A percentile compares a stretch with the other conserved stretches of the same genome.
Evolutionary conservation across 1,139 yeast genomes (phyloP).

Genomic region (Ogataea hybrid): DNA sequence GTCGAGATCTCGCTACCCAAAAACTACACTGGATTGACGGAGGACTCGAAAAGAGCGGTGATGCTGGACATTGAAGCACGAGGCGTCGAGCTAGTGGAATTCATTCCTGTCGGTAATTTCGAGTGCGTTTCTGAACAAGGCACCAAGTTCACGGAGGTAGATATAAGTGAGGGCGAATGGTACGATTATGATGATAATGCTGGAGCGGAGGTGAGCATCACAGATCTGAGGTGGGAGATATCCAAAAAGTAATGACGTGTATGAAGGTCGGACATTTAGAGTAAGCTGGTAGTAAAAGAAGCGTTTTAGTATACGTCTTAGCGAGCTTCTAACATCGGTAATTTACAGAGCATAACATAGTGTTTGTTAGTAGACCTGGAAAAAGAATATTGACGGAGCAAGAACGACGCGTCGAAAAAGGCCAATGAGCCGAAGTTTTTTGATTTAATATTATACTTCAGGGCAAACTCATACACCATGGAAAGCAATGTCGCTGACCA

Average conservation of each 20-base stretch:
- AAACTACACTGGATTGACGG: slow-evolving; percentile 29
- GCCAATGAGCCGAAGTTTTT: background rate
- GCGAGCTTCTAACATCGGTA: too few relatives aligned
- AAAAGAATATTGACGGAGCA: background rate
- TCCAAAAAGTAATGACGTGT: slow-evolving; percentile 6
- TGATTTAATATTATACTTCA: background rate
- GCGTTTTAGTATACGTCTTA: too few relatives aligned
- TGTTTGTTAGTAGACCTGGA: background rate
- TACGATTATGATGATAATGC: slow-evolving; percentile 92
- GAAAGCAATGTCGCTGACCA: slow-evolving; percentile 1
- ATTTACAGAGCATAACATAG: background rate
- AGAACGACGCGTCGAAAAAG: slow-evolving; percentile 3
- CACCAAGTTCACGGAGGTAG: slow-evolving; percentile 56
- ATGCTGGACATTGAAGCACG: slow-evolving; percentile 78
- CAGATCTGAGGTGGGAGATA: slow-evolving; percentile 68
- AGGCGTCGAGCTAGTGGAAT: slow-evolving; percentile 73
- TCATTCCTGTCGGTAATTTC: slow-evolving; percentile 66
- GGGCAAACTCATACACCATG: background rate
- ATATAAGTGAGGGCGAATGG: slow-evolving; percentile 82
- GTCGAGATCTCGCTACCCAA: slow-evolving; percentile 25
- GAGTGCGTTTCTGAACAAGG: slow-evolving; percentile 48
- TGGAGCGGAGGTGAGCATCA: slow-evolving; percentile 75
- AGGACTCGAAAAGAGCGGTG: slow-evolving; percentile 34
- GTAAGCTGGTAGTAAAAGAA: too few relatives aligned
- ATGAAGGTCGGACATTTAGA: too few relatives aligned